Evolutionary conservation across 139 green algal genomes (phyloP).

Genomic region (Asterochloris sp.): DNA sequence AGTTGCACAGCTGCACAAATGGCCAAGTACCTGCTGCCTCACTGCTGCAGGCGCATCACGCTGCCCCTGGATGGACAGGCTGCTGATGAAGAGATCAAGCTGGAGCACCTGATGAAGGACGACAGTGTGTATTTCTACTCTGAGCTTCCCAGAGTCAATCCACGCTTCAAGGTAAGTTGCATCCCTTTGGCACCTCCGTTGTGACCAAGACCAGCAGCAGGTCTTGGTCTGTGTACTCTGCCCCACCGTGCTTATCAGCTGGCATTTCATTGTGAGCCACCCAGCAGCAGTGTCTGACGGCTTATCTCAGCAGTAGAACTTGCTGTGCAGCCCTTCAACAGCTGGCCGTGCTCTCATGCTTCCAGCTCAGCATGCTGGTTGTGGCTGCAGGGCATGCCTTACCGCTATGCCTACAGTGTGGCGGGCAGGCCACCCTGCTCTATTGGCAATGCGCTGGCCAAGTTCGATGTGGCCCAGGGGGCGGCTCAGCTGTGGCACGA

Average conservation of each 20-base stretch:
- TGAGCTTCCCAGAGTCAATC: constrained; percentile 46
- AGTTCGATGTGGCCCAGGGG: constrained; percentile 52
- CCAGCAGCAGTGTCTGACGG: too few relatives aligned
- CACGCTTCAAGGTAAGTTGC: constrained; percentile 20
- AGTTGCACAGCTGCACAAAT: not conserved
- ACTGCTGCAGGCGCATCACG: constrained; percentile 21
- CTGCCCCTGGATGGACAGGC: constrained; percentile 2
- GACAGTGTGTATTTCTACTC: constrained; percentile 18
- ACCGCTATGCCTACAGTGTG: constrained; percentile 57
- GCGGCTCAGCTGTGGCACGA: constrained; percentile 52
- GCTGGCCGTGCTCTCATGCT: too few relatives aligned
- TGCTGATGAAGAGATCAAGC: not conserved
- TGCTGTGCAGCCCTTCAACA: too few relatives aligned
- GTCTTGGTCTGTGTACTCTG: too few relatives aligned
- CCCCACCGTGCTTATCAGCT: too few relatives aligned
- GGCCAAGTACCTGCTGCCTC: not conserved
- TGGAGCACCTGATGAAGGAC: constrained; percentile 18
- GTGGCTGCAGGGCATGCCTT: constrained; percentile 14
- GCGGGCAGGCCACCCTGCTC: constrained; percentile 56
- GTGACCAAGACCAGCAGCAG: not conserved
- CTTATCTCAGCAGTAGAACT: too few relatives aligned
- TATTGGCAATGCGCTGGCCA: constrained; percentile 64
- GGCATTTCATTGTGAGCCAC: too few relatives aligned
- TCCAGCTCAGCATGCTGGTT: not conserved
- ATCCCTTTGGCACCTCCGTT: not conserved